phyloP scores from a whole-genome alignment of 148 eudicot genomes.

The Diospyros kaki region DNA sequence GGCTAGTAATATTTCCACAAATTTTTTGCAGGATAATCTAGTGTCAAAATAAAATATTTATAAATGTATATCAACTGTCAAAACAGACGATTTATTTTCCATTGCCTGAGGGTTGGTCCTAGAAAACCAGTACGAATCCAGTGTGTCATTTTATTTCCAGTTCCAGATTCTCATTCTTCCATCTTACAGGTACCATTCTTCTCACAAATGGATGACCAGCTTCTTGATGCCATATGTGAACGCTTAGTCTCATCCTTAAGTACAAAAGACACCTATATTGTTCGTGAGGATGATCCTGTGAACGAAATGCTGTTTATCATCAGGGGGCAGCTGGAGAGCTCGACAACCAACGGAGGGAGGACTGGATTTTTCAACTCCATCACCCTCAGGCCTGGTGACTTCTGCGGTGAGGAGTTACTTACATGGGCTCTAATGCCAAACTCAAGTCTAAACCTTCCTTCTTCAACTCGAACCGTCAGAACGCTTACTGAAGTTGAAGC shows the following conservation, averaged over 20 bases:
- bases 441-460: constrained; percentile 51
- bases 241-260: constrained; percentile 68
- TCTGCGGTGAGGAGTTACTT: constrained; percentile 80
- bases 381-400: constrained; percentile 72
- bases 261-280: constrained; percentile 59
- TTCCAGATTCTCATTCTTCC: constrained; percentile 2
- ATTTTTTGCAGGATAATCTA: no score
- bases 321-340: constrained; percentile 78
- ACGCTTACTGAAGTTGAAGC: constrained; percentile 84
- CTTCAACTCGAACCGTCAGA: constrained; percentile 68
- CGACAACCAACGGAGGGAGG: constrained; percentile 82
- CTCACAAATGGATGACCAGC: constrained; percentile 80
- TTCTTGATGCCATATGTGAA: constrained; percentile 85
- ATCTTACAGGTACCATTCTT: constrained; percentile 72
- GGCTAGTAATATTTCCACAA: no score
- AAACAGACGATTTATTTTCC: no score
- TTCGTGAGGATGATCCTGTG: constrained; percentile 75
- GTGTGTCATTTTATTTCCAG: neutral
- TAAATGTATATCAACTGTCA: no score
- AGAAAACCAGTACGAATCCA: no score
- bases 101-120: no score
- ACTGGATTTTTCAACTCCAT: constrained; percentile 80
- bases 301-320: constrained; percentile 82
- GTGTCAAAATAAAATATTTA: no score
- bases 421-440: constrained; percentile 84